Evolutionary conservation across 768 basidiomycete species (phyloP).

Genomic region (Daedalea quercina): DNA sequence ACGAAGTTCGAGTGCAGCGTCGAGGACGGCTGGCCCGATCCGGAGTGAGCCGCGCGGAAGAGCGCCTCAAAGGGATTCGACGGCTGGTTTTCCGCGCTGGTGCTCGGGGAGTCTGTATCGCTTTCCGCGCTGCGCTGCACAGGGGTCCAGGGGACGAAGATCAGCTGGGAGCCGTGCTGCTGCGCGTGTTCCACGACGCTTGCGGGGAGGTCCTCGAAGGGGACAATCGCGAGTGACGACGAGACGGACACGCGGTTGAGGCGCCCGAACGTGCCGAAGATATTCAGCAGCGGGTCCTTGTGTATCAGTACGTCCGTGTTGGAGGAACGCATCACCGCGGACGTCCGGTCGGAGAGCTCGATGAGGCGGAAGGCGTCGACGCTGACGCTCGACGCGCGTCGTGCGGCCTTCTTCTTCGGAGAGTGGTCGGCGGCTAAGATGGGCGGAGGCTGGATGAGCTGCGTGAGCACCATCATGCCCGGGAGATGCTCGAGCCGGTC

Average conservation of each 20-base stretch:
- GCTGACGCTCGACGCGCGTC: slow-evolving; percentile 24
- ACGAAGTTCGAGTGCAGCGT: slow-evolving; percentile 77
- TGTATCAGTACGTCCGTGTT: slow-evolving; percentile 59
- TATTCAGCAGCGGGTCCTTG: slow-evolving; percentile 65
- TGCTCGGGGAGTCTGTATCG: slow-evolving; percentile 11
- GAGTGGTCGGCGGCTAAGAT: slow-evolving; percentile 2
- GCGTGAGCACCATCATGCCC: slow-evolving; percentile 83
- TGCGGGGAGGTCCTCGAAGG: slow-evolving; percentile 64
- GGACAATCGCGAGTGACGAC: slow-evolving; percentile 67
- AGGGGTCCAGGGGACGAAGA: slow-evolving; percentile 79
- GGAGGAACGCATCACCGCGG: slow-evolving; percentile 60
- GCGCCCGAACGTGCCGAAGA: slow-evolving; percentile 73
- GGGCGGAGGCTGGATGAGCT: slow-evolving; percentile 57
- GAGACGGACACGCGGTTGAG: slow-evolving; percentile 61
- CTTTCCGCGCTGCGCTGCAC: slow-evolving; percentile 20
- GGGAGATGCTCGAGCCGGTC: slow-evolving; percentile 89
- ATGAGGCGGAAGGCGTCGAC: slow-evolving; percentile 81
- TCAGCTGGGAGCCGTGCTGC: slow-evolving; percentile 56
- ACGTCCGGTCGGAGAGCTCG: slow-evolving; percentile 66
- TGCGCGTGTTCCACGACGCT: slow-evolving; percentile 65
- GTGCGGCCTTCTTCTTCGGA: slow-evolving; percentile 1
- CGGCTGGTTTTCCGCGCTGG: slow-evolving; percentile 23
- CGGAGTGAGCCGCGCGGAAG: slow-evolving; percentile 34
- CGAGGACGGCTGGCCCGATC: slow-evolving; percentile 37
- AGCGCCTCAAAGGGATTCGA: slow-evolving; percentile 70